Conservation (phyloP, 176 grass and related monocot genomes). For the Pontederia crassipes region DNA sequence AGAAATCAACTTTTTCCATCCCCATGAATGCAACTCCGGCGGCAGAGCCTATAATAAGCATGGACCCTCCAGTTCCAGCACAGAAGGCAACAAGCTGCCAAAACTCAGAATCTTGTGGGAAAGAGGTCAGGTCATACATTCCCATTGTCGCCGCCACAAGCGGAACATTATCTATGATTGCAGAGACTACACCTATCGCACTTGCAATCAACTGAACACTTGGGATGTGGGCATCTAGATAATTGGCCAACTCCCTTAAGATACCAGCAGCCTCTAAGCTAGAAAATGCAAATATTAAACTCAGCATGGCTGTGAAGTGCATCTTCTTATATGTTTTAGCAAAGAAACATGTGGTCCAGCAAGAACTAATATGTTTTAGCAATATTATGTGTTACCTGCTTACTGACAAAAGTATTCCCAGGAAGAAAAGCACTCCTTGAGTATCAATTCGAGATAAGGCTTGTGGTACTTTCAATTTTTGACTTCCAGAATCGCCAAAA, state of each 20-base stretch:
- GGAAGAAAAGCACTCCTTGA: slow-evolving; percentile 88
- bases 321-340: no score
- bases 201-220: slow-evolving; percentile 75
- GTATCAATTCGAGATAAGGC: slow-evolving; percentile 85
- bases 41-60: slow-evolving; percentile 96
- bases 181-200: slow-evolving; percentile 72
- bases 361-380: background rate
- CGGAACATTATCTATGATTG: slow-evolving; percentile 93
- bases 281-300: slow-evolving; percentile 17
- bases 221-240: slow-evolving; percentile 78
- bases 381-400: slow-evolving; percentile 38
- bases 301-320: background rate
- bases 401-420: slow-evolving; percentile 83
- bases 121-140: slow-evolving; percentile 88
- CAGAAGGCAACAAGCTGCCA: slow-evolving; percentile 95
- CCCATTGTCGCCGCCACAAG: slow-evolving; percentile 94
- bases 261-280: slow-evolving; percentile 97
- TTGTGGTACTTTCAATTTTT: slow-evolving; percentile 89
- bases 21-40: slow-evolving; percentile 98
- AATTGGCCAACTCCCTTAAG: slow-evolving; percentile 76
- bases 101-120: slow-evolving; percentile 84
- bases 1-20: slow-evolving; percentile 98
- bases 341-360: background rate
- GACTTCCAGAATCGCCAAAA: slow-evolving; percentile 67
- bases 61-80: slow-evolving; percentile 89